Percentiles rank a stretch among this genome's conserved stretches.
These are phyloP conservation scores for Schizonepeta tenuifolia DNA, from an alignment of 257 asterid genomes.

Conservation along the genomic window DNA sequence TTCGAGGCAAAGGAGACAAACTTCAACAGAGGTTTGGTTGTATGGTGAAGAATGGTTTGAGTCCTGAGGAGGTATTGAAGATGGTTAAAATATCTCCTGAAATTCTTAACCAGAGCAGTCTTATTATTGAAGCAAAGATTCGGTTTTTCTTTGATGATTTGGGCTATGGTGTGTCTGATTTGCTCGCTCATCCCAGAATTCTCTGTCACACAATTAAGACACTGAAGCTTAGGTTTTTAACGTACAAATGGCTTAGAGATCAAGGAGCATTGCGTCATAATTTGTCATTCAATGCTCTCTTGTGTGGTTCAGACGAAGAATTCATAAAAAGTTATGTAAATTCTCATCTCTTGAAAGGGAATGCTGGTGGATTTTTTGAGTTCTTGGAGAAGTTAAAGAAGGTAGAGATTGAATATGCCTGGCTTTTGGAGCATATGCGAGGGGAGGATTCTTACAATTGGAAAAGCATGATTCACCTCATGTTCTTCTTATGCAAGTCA, in stretches of 20 bases:
- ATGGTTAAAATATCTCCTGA: slow-evolving; percentile 57
- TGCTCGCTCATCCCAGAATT: slow-evolving; percentile 50
- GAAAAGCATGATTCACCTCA: slow-evolving; percentile 47
- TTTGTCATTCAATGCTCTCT: slow-evolving; percentile 64
- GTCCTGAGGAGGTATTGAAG: slow-evolving; percentile 45
- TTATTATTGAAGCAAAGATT: slow-evolving; percentile 50
- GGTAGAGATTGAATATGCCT: slow-evolving; percentile 42
- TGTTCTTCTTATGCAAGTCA: slow-evolving; percentile 44
- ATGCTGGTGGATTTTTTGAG: slow-evolving; percentile 39
- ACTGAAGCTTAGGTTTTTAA: slow-evolving; percentile 52
- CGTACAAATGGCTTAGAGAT: slow-evolving; percentile 71
- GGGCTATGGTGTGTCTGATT: slow-evolving; percentile 52
- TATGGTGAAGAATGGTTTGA: slow-evolving; percentile 54
- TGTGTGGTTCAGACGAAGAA: background rate
- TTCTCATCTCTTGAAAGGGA: slow-evolving; percentile 54
- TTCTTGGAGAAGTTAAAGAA: slow-evolving; percentile 48
- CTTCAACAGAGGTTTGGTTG: slow-evolving; percentile 71
- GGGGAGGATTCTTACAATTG: slow-evolving; percentile 50
- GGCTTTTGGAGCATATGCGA: slow-evolving; percentile 53
- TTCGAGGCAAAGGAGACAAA: slow-evolving; percentile 62
- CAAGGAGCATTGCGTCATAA: slow-evolving; percentile 44
- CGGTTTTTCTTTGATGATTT: slow-evolving; percentile 46
- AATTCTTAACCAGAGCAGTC: slow-evolving; percentile 60
- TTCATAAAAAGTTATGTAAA: no score
- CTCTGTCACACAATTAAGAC: slow-evolving; percentile 50